Percentiles rank a stretch among this genome's conserved stretches.
phyloP scores from a whole-genome alignment of 139 green algal species.

The Coccomyxa sp. region DNA sequence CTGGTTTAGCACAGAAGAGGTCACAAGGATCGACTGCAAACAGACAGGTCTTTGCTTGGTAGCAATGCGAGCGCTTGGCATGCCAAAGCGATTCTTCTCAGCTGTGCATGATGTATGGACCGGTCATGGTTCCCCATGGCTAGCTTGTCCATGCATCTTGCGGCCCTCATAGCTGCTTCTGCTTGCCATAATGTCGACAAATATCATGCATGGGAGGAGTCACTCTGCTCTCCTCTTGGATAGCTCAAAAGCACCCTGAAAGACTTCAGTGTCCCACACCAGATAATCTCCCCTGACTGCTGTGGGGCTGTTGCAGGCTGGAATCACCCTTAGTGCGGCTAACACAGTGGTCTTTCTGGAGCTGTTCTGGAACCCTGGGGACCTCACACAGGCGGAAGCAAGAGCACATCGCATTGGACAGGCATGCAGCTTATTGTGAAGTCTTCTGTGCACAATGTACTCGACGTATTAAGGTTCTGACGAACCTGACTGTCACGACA shows the following conservation, averaged over 20 bases:
- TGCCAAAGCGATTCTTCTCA: not conserved
- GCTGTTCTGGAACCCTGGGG: conserved; percentile 36
- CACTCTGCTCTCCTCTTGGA: not conserved
- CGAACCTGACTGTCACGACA: not conserved
- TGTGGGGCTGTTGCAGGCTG: conserved; percentile 22
- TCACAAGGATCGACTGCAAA: too few species aligned
- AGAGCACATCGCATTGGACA: not conserved
- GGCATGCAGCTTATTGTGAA: not conserved
- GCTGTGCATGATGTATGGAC: not conserved
- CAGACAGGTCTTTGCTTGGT: not conserved
- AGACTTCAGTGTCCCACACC: not conserved
- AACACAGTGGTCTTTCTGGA: conserved; percentile 40
- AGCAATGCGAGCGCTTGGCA: not conserved
- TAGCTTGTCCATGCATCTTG: not conserved
- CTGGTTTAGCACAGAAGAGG: not conserved
- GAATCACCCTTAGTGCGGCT: conserved; percentile 28
- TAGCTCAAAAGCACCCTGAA: not conserved
- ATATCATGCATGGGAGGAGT: too few species aligned
- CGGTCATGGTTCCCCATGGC: not conserved
- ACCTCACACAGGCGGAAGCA: conserved; percentile 22
- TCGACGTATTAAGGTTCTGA: not conserved
- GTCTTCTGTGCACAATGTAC: not conserved
- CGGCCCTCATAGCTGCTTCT: not conserved
- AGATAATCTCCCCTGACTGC: not conserved
- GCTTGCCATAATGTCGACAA: not conserved